Percentiles rank a stretch among this genome's conserved stretches.
Evolutionary conservation across 805 yeast species (phyloP).

Genomic region (Nakazawaea wickerhamii): DNA sequence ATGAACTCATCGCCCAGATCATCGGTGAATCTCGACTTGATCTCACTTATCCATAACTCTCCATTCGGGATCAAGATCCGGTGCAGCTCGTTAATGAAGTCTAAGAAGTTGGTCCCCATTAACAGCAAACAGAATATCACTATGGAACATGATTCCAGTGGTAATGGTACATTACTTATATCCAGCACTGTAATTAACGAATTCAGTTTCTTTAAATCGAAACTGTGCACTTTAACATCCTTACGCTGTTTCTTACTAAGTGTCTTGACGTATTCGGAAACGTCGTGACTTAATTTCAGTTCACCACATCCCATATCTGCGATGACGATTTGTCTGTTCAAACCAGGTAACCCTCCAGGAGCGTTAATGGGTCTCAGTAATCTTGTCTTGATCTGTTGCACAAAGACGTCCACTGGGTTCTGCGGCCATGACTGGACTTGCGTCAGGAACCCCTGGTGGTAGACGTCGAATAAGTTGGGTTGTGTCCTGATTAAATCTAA

Average conservation of each 20-base stretch:
- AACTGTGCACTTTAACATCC: constrained; percentile 70
- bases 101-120: constrained; percentile 96
- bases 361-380: constrained; percentile 72
- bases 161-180: constrained; percentile 82
- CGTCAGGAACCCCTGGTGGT: constrained; percentile 90
- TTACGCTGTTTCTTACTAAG: constrained; percentile 31
- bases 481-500: constrained; percentile 66
- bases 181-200: constrained; percentile 95
- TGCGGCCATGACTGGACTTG: constrained; percentile 99
- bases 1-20: constrained; percentile 76
- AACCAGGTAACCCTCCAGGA: constrained; percentile 92
- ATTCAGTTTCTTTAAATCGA: constrained; percentile 87
- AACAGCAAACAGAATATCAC: constrained; percentile 92
- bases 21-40: constrained; percentile 85
- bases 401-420: constrained; percentile 92
- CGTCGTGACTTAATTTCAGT: constrained; percentile 75
- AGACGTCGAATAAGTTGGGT: constrained; percentile 88
- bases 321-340: constrained; percentile 59
- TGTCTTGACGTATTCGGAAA: constrained; percentile 42
- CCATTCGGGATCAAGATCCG: constrained; percentile 86
- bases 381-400: constrained; percentile 58
- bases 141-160: constrained; percentile 71
- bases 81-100: constrained; percentile 85
- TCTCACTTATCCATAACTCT: constrained; percentile 96
- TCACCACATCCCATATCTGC: constrained; percentile 99